Conservation (phyloP, 2,329 filamentous ascomycete species). For the Claviceps sp. region DNA sequence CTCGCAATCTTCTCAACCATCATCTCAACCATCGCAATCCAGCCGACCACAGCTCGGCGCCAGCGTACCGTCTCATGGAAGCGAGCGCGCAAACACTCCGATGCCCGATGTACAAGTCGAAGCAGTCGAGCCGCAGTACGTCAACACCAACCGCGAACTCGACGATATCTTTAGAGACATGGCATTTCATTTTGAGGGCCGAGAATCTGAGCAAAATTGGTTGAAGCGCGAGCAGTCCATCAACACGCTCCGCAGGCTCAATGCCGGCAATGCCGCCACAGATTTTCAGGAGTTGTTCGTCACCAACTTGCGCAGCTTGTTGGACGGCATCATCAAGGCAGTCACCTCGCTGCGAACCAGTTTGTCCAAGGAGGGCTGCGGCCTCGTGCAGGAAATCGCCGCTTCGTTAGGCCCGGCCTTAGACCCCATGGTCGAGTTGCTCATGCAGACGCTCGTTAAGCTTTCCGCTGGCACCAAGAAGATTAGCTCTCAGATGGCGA, state of each 20-base stretch:
- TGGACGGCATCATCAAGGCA: slow-evolving; percentile 83
- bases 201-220: slow-evolving; percentile 87
- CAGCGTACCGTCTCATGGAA: slow-evolving; percentile 35
- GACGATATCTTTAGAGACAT: slow-evolving; percentile 79
- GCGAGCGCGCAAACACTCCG: slow-evolving; percentile 45
- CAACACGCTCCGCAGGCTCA: slow-evolving; percentile 60
- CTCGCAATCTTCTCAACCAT: slow-evolving; percentile 3
- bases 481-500: slow-evolving; percentile 75
- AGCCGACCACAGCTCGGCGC: slow-evolving; percentile 32
- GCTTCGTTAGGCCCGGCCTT: slow-evolving; percentile 61
- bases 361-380: slow-evolving; percentile 74
- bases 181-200: slow-evolving; percentile 70
- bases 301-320: slow-evolving; percentile 52
- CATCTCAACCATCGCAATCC: slow-evolving; percentile 8
- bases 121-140: slow-evolving; percentile 63
- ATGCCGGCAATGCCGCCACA: slow-evolving; percentile 68
- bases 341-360: slow-evolving; percentile 77
- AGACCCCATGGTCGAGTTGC: slow-evolving; percentile 78
- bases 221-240: slow-evolving; percentile 70
- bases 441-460: slow-evolving; percentile 83
- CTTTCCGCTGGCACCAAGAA: slow-evolving; percentile 84
- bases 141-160: slow-evolving; percentile 75
- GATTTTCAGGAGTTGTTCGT: slow-evolving; percentile 65
- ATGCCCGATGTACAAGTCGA: slow-evolving; percentile 53
- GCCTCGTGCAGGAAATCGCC: slow-evolving; percentile 73